Conservation (phyloP, 2,329 filamentous ascomycete genomes). For the Bertia moriformis region DNA sequence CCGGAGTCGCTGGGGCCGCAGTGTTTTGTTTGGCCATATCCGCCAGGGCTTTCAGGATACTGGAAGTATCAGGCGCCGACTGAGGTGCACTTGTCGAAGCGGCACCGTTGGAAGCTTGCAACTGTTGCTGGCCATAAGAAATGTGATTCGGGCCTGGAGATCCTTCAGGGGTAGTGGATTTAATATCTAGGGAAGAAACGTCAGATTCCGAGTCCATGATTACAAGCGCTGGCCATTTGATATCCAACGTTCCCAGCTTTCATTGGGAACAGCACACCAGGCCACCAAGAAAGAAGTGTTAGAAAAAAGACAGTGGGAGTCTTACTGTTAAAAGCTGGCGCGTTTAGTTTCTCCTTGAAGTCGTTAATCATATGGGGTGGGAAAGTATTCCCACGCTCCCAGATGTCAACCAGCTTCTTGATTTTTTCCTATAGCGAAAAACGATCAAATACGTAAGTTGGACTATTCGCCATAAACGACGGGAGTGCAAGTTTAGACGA, state of each 20-base stretch:
- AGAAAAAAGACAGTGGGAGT: slow-evolving; percentile 11
- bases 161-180: slow-evolving; percentile 59
- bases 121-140: slow-evolving; percentile 8
- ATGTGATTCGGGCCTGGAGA: slow-evolving; percentile 20
- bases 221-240: slow-evolving; percentile 5
- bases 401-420: slow-evolving; percentile 88
- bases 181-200: slow-evolving; percentile 26
- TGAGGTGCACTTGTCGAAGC: slow-evolving; percentile 21
- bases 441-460: slow-evolving; percentile 30
- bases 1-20: slow-evolving; percentile 26
- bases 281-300: neutral
- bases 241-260: no score
- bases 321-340: slow-evolving; percentile 50
- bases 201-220: slow-evolving; percentile 19
- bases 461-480: slow-evolving; percentile 8
- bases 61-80: slow-evolving; percentile 26
- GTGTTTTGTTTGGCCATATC: slow-evolving; percentile 68
- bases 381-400: slow-evolving; percentile 91
- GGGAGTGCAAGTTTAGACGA: neutral
- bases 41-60: slow-evolving; percentile 65
- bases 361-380: slow-evolving; percentile 62
- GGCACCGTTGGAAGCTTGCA: slow-evolving; percentile 17
- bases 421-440: slow-evolving; percentile 70
- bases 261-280: neutral
- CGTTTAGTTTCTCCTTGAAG: slow-evolving; percentile 69